Base-by-base conservation (phyloP, 1,284 basidiomycete species). In the Apiotrichum akiyoshidainum region DNA sequence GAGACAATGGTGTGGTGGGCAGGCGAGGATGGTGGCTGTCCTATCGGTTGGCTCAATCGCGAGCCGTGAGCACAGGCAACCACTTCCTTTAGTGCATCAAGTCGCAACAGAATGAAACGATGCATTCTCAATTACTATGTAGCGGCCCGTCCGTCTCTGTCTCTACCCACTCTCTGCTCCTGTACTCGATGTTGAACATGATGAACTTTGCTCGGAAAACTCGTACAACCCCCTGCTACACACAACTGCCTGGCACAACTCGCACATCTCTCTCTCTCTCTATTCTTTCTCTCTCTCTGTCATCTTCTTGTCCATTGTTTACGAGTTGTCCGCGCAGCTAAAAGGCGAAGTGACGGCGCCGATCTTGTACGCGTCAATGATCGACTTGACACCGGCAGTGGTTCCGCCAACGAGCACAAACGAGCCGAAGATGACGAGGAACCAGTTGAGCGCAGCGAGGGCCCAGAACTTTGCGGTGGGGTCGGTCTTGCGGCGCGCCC, bases 291-390 rank as follows among this genome's bases (percentile, higher is more conserved):
- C 26, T 31, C 26, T 31, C 26, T 31, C 26, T 7, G 3, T 11
- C 19, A 47, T 34, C 13, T 7, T 22, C 14, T 3, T n/a, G n/a
- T n/a, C 31, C 31, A 9, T 34, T 11, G 12, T 46, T 34, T 35
- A 48, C 34, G 68, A 68, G 58, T 72, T 70, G 55, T 70, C 69
- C 9, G 66, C 66, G 58, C 76, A 78, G 6, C 69, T 71, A 60
- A 77, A 78, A 2, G 75, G 69, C 14, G 63, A 68, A 1, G 66
- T 65, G 33, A 78, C 70, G 68, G 54, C 50, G 42, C 74, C 73
- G 1, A 48, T 48, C 41, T 65, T 55, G 66, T 75, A 74, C 10
- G 64, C 55, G 54, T 71, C 67, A 13, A 63, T 60, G 54, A 79
- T 77, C 9, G 66, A 53, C 33, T 45, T 58, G 40, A 42, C 31